Conservation (phyloP, 306 rosid species). For the Rosa persica region DNA sequence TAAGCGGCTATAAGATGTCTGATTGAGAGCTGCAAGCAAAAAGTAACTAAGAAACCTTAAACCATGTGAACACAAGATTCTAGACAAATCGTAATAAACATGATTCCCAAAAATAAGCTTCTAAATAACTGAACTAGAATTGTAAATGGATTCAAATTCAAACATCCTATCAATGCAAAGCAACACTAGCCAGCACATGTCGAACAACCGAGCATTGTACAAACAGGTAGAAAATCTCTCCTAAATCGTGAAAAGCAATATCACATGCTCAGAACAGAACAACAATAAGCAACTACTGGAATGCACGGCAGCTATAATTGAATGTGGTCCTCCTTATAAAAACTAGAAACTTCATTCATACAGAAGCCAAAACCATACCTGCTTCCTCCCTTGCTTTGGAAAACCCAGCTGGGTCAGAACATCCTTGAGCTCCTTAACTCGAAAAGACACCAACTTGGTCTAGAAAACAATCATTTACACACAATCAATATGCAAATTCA, state of each 20-base stretch:
- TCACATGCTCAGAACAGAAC: not conserved
- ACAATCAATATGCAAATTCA: not conserved
- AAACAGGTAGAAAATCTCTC: not conserved
- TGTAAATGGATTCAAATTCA: not conserved
- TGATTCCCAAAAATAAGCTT: not conserved
- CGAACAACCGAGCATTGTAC: not conserved
- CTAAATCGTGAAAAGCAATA: not conserved
- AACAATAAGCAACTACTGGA: not conserved
- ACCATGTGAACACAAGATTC: not conserved
- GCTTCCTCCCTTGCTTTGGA: conserved; percentile 97
- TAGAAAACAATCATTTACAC: conserved; percentile 16
- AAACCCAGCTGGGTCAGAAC: conserved; percentile 80
- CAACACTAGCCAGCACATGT: not conserved
- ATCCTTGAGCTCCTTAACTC: conserved; percentile 88
- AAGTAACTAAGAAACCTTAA: not conserved
- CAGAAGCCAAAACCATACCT: conserved; percentile 48
- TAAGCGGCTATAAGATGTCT: not conserved
- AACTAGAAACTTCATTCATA: not conserved
- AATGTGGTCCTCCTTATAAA: not conserved
- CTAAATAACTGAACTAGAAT: not conserved
- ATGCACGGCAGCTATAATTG: not conserved
- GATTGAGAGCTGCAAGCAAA: not conserved
- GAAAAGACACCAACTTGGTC: conserved; percentile 78
- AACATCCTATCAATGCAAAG: not conserved
- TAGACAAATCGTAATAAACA: not conserved